Evolutionary conservation across 768 basidiomycete species (phyloP).

Genomic region (Macrolepiota albuminosa): DNA sequence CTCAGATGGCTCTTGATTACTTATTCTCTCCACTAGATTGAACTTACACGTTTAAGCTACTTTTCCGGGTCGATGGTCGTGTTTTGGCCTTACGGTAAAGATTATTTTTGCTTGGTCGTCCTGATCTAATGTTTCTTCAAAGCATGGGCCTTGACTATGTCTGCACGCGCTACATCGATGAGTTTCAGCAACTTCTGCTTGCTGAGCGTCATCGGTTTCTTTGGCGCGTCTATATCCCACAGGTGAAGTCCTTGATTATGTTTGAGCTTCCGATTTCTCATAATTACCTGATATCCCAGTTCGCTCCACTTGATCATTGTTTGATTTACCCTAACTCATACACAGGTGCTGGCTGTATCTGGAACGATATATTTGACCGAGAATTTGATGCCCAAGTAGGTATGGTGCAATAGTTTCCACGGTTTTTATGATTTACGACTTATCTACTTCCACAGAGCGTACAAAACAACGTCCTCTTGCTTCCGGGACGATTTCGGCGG

Average conservation of each 20-base stretch:
- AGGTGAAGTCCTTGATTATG: conserved; percentile 4
- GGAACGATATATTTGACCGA: conserved; percentile 21
- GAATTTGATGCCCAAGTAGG: conserved; percentile 29
- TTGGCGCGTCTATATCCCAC: conserved; percentile 11
- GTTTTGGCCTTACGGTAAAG: conserved; percentile 16
- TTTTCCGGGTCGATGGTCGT: conserved; percentile 14
- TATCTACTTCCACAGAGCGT: not conserved
- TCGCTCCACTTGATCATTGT: not conserved
- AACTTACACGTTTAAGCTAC: conserved; percentile 9
- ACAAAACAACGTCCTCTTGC: conserved; percentile 24
- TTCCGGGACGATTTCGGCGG: conserved; percentile 22
- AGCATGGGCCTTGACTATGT: conserved; percentile 15
- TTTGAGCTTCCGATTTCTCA: not conserved
- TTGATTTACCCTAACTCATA: not conserved
- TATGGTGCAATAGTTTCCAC: conserved; percentile 8
- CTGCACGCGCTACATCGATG: conserved; percentile 8
- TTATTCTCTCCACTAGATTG: not conserved
- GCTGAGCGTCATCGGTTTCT: conserved; percentile 7
- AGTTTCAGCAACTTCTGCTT: not conserved
- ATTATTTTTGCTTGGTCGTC: too few species aligned
- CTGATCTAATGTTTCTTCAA: not conserved
- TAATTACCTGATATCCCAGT: too few species aligned
- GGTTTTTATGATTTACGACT: conserved; percentile 17
- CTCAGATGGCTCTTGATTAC: too few species aligned
- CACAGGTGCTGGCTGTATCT: conserved; percentile 12